Base-by-base conservation (phyloP, 2,329 filamentous ascomycete species). In the Sclerotinia trifoliorum region DNA sequence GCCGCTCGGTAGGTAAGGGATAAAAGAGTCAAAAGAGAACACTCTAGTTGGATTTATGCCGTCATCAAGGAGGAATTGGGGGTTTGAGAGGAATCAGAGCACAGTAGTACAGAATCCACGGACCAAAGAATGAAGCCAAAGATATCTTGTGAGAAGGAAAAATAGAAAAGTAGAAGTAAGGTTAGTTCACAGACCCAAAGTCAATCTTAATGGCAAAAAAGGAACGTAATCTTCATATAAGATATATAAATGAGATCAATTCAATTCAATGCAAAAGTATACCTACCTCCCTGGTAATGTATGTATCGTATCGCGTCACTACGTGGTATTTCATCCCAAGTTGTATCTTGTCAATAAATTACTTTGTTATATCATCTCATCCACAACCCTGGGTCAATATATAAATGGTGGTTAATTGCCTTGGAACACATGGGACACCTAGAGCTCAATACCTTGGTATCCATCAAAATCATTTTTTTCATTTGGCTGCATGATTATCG, bases 1-100 rank as follows among this genome's bases (percentile, higher is more conserved):
- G 52, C 29, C 8, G 52, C 52, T 55, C 29, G 52, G 52, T 55
- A 55, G 52, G 52, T 55, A 17, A 7, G 15, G 10, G n/a, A 55
- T 42, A 29, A 1, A 65, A 42, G 44, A 56, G 49, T 65, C 62
- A 55, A 63, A 65, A 55, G 55, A 29, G 32, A 55, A 17, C 19
- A 55, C 35, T 58, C 56, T 21, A 19, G 35, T 10, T 58, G 15
- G 15, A 10, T 44, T 13, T 24, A 35, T 55, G 62, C 49, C n/a
- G 49, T 55, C 62, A 65, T 65, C 62, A 55, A 29, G 29, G 49
- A 35, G 57, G 35, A 13, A 11, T 29, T 17, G 56, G 56, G 24
- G 56, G 39, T 21, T 29, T 58, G 11, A n/a, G 19, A 24, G 35
- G 11, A 24, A 35, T 35, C 35, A 35, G 35, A 13, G 46, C 49